Conservation (phyloP, 2,329 filamentous ascomycete species). For the Aspergillus sergii region DNA sequence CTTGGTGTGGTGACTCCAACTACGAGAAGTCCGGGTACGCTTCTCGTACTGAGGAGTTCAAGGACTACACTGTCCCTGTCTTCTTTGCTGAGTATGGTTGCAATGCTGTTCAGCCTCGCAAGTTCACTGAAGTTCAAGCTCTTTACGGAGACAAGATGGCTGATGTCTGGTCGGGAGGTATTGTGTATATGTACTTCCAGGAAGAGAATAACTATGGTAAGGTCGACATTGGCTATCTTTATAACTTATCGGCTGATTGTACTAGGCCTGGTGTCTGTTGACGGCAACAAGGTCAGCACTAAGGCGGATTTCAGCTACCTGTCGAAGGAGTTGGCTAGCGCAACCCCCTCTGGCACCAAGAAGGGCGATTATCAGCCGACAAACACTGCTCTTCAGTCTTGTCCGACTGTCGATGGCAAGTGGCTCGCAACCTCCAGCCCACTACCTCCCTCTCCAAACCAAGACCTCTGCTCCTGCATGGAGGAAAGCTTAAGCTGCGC, state of each 20-base stretch:
- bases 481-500: conserved; percentile 69
- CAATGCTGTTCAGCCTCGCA: conserved; percentile 72
- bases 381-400: conserved; percentile 68
- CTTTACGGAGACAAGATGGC: conserved; percentile 82
- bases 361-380: conserved; percentile 69
- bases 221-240: conserved; percentile 18
- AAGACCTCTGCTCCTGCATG: conserved; percentile 82
- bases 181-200: conserved; percentile 97
- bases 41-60: conserved; percentile 79
- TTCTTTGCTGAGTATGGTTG: conserved; percentile 99
- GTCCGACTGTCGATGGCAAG: conserved; percentile 64
- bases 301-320: conserved; percentile 75
- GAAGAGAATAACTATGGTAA: conserved; percentile 82
- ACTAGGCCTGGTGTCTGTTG: conserved; percentile 59
- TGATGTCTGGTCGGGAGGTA: conserved; percentile 84
- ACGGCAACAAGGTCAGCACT: conserved; percentile 62
- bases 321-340: conserved; percentile 67
- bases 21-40: conserved; percentile 77
- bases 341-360: conserved; percentile 65
- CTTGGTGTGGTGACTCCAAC: conserved; percentile 86
- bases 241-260: neutral
- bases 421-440: conserved; percentile 68
- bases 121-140: conserved; percentile 79
- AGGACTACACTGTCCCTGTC: conserved; percentile 82
- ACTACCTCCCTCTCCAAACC: conserved; percentile 80